Percentiles rank a stretch among this genome's conserved stretches.
Evolutionary conservation across 257 asterid species (phyloP).

Genomic region (Agastache rugosa): DNA sequence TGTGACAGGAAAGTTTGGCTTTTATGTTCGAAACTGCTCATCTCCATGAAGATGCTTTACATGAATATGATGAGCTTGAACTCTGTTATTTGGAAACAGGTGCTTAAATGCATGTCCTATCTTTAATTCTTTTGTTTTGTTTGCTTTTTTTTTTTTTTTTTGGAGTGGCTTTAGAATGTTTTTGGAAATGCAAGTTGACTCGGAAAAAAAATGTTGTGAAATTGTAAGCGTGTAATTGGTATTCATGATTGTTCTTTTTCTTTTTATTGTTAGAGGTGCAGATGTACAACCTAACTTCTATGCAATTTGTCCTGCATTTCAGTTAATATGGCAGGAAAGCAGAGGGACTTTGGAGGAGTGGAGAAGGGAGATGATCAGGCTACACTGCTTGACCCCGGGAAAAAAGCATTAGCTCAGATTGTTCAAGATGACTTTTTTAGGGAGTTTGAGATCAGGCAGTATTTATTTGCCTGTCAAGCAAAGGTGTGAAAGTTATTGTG

Average conservation of each 20-base stretch:
- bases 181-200: slow-evolving; percentile 31
- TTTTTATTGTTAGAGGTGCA: slow-evolving; percentile 17
- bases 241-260: slow-evolving; percentile 1
- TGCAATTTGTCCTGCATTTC: slow-evolving; percentile 37
- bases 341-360: slow-evolving; percentile 89
- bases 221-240: slow-evolving; percentile 19
- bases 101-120: slow-evolving; percentile 40
- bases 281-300: slow-evolving; percentile 32
- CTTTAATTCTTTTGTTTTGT: slow-evolving; percentile 30
- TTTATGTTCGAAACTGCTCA: slow-evolving; percentile 97
- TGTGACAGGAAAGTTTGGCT: slow-evolving; percentile 93
- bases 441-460: slow-evolving; percentile 98
- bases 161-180: neutral
- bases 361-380: slow-evolving; percentile 93
- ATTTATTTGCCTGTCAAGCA: no score
- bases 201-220: neutral
- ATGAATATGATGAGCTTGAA: slow-evolving; percentile 98
- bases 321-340: slow-evolving; percentile 78
- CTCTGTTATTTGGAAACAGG: slow-evolving; percentile 99
- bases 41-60: slow-evolving; percentile 98
- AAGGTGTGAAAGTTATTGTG: no score
- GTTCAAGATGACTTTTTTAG: slow-evolving; percentile 91
- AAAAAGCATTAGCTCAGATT: slow-evolving; percentile 75
- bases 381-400: slow-evolving; percentile 76
- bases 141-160: no score